Conservation (phyloP, 73 alveolate species). For the Blepharisma japonicum region DNA sequence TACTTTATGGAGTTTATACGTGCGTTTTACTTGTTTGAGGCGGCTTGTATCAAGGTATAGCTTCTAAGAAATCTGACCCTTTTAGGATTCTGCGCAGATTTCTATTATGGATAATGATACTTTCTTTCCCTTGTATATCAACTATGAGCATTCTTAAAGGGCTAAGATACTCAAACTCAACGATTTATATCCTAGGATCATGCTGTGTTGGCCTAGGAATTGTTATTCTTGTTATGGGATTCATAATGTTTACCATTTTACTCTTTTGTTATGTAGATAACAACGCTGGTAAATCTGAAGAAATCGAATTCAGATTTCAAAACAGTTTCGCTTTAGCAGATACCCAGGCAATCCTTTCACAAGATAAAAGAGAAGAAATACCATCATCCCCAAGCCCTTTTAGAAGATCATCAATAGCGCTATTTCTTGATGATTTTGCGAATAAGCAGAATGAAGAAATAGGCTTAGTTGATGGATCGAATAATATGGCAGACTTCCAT, state of each 20-base stretch:
- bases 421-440: background rate
- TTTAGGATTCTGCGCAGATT: background rate
- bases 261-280: background rate
- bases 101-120: background rate
- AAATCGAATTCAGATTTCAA: background rate
- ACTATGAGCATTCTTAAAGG: slow-evolving; percentile 17
- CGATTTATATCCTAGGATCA: background rate
- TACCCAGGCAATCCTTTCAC: background rate
- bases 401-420: background rate
- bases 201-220: background rate
- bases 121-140: background rate
- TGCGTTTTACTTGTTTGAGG: slow-evolving; percentile 14
- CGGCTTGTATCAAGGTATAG: slow-evolving; percentile 25
- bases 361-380: background rate
- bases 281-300: background rate
- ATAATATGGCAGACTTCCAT: background rate
- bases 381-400: background rate
- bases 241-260: slow-evolving; percentile 1
- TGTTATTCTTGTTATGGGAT: background rate
- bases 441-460: background rate
- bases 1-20: slow-evolving; percentile 12
- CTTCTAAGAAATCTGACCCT: slow-evolving; percentile 14
- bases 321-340: background rate
- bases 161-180: background rate
- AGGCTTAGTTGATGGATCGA: background rate